Evolutionary conservation across 1,284 basidiomycete genomes (phyloP).

Genomic region (Taiwanofungus camphoratus): DNA sequence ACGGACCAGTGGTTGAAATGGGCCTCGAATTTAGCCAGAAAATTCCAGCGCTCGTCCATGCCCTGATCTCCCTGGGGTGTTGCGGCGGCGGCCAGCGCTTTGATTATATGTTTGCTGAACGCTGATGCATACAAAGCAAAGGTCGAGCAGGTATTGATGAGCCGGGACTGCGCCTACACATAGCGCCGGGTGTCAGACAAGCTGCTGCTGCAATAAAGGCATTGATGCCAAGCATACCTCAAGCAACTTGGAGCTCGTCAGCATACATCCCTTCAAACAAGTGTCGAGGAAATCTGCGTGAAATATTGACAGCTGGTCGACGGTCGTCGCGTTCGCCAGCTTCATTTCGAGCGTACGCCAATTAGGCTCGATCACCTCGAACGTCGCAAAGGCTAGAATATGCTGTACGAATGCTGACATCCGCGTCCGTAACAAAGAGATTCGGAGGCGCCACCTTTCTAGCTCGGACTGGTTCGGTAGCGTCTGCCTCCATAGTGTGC

Average conservation of each 20-base stretch:
- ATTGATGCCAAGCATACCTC: conserved; percentile 46
- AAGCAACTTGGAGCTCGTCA: conserved; percentile 89
- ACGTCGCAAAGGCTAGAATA: conserved; percentile 85
- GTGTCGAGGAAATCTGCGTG: conserved; percentile 95
- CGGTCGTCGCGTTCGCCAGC: conserved; percentile 78
- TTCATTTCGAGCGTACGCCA: conserved; percentile 81
- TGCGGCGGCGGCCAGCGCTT: conserved; percentile 59
- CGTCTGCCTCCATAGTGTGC: conserved; percentile 60
- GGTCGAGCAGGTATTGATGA: conserved; percentile 82
- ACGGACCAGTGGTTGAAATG: conserved; percentile 86
- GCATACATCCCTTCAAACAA: conserved; percentile 93
- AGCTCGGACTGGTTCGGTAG: conserved; percentile 49
- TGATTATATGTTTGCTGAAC: conserved; percentile 72
- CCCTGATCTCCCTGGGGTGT: conserved; percentile 50
- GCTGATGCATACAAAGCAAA: conserved; percentile 76
- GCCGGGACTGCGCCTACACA: conserved; percentile 71
- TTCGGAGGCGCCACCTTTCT: conserved; percentile 78
- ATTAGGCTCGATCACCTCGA: conserved; percentile 92
- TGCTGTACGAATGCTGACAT: conserved; percentile 96
- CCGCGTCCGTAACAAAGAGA: conserved; percentile 77
- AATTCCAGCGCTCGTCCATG: conserved; percentile 80
- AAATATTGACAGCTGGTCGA: conserved; percentile 86
- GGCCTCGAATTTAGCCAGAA: conserved; percentile 80
- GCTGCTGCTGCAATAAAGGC: background rate
- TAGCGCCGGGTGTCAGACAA: conserved; percentile 7